phyloP scores from a whole-genome alignment of 768 basidiomycete species.

The Macrocybe gigantea region DNA sequence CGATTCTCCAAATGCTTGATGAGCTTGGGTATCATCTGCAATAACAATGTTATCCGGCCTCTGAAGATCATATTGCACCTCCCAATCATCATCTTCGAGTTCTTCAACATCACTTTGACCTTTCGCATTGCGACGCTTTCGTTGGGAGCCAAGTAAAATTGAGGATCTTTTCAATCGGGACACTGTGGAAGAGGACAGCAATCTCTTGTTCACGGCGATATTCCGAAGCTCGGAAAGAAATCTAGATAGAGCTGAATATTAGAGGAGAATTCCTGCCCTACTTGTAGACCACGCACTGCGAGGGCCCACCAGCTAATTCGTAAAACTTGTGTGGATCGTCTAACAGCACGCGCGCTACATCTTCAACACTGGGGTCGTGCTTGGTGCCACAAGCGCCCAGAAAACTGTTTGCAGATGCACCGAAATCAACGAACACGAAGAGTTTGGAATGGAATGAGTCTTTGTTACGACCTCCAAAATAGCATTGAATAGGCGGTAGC shows the following conservation, averaged over 20 bases:
- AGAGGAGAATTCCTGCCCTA: neutral
- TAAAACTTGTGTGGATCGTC: conserved; percentile 69
- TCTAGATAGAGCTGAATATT: conserved; percentile 29
- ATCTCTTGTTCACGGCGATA: conserved; percentile 71
- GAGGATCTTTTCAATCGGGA: conserved; percentile 63
- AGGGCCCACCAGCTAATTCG: conserved; percentile 59
- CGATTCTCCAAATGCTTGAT: conserved; percentile 71
- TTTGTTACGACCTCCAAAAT: conserved; percentile 47
- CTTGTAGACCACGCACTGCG: conserved; percentile 42
- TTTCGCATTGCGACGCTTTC: conserved; percentile 34
- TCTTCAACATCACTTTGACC: conserved; percentile 28
- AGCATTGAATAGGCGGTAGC: conserved; percentile 64
- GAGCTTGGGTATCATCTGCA: conserved; percentile 80
- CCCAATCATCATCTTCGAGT: conserved; percentile 71
- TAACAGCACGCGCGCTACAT: conserved; percentile 67
- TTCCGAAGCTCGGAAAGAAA: conserved; percentile 81
- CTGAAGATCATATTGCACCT: conserved; percentile 66
- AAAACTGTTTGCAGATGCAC: conserved; percentile 74
- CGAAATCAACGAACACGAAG: conserved; percentile 89
- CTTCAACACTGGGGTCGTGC: conserved; percentile 81
- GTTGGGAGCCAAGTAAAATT: conserved; percentile 70
- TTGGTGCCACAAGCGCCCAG: conserved; percentile 83
- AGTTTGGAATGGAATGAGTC: conserved; percentile 71
- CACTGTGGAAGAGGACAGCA: conserved; percentile 46
- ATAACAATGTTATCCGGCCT: conserved; percentile 68